These are phyloP conservation scores for Capsicum pubescens DNA, from an alignment of 257 asterid species.

Conservation along the genomic window DNA sequence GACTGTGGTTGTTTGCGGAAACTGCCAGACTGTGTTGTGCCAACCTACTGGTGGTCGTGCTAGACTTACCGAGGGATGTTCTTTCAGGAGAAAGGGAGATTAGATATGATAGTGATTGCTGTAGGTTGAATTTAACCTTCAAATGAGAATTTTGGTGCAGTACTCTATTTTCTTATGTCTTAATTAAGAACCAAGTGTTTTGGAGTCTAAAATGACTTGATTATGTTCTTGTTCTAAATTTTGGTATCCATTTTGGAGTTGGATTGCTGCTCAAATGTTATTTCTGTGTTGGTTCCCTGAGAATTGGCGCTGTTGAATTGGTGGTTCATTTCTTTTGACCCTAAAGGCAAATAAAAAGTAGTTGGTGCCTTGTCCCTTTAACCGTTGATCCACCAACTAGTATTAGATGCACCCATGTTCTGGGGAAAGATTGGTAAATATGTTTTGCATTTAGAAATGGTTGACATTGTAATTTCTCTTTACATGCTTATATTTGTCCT, in stretches of 20 bases:
- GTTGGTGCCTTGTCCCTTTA: no score
- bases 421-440: no score
- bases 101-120: conserved; percentile 24
- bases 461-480: no score
- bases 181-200: neutral
- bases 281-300: neutral
- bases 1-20: conserved; percentile 63
- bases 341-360: no score
- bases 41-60: conserved; percentile 76
- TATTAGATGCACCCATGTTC: no score
- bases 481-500: no score
- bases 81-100: conserved; percentile 76
- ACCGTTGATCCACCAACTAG: no score
- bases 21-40: conserved; percentile 63
- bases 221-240: conserved; percentile 8
- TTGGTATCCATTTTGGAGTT: neutral
- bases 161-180: conserved; percentile 30
- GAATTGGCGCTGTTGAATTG: no score
- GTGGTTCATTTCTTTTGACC: no score
- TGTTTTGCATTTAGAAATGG: no score
- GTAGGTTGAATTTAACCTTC: neutral
- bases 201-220: neutral
- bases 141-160: conserved; percentile 20
- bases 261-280: neutral
- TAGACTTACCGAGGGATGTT: conserved; percentile 76